A percentile compares a stretch with the other conserved stretches of the same genome.
phyloP scores from a whole-genome alignment of 352 stramenopile genomes.

The Globisporangium perplexum region DNA sequence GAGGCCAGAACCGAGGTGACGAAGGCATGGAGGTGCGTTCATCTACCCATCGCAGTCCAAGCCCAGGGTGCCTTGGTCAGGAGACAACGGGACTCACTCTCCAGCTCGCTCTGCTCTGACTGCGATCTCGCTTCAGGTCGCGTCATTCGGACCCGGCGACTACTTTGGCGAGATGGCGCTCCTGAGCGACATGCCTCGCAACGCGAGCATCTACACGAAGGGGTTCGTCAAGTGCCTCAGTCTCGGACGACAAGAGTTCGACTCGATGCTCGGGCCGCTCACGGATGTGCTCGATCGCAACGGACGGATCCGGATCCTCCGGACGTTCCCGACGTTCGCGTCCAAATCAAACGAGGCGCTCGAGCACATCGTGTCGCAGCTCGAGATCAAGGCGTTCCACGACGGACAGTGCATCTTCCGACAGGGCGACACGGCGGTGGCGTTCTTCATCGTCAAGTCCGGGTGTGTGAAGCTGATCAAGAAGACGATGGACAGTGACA shows the following conservation, averaged over 20 bases:
- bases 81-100: too few species aligned
- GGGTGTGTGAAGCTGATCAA: conserved; percentile 69
- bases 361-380: conserved; percentile 62
- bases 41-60: not conserved
- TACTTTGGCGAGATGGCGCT: conserved; percentile 93
- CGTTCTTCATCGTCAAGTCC: conserved; percentile 77
- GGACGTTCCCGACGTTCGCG: conserved; percentile 45
- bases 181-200: conserved; percentile 83
- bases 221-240: conserved; percentile 63
- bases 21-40: conserved; percentile 5
- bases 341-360: conserved; percentile 55
- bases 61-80: not conserved
- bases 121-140: conserved; percentile 25
- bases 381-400: conserved; percentile 76
- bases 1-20: not conserved
- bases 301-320: conserved; percentile 61
- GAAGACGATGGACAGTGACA: conserved; percentile 27
- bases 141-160: conserved; percentile 54
- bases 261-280: conserved; percentile 70
- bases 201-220: conserved; percentile 63
- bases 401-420: conserved; percentile 58
- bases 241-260: conserved; percentile 66
- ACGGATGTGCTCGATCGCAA: conserved; percentile 72
- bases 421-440: conserved; percentile 40
- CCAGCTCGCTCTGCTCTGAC: not conserved